Evolutionary conservation across 2,329 filamentous ascomycete species (phyloP), one percentile per base, ranked within the genome.

Genomic region (Cryoendolithus antarcticus): DNA sequence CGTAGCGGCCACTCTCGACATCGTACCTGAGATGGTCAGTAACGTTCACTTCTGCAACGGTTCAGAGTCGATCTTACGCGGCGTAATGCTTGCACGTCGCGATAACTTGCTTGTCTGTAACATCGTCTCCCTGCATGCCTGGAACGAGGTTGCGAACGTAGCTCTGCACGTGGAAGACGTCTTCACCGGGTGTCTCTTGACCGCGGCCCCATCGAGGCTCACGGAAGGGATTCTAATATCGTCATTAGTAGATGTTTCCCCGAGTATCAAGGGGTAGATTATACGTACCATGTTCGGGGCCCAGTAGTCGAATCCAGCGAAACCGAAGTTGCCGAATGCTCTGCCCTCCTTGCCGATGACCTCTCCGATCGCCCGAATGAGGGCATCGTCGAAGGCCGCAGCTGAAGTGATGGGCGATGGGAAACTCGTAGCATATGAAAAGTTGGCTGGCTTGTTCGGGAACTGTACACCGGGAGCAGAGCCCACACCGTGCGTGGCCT

Each of bases 401-500:
- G 69, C 69, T 43, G 75, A 67, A 1, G 69, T 34, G 57, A 82
- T 76, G 0, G 77, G 75, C 49, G 71, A 68, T 0, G 77, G 75
- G 49, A 81, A 81, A 0, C 71, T 75, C 0, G 77, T 81, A 0
- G 76, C 71, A 49, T 69, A 71, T 44, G 63, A 70, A 51, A 67
- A 80, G 11, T 40, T 40, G 38, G 35, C 35, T 2, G 34, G 34
- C 9, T 24, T 9, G 7, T 30, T 34, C 27, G 38, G 35, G 19
- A 40, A 40, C 9, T 37, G 38, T 8, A 40, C 38, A 15, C 38
- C 38, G 4, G 38, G 38, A 6, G 38, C 38, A 11, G 38, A 24
- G 4, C 38, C 38, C 1, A 40, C 38, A 1, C 76, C 75, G 48
- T 77, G 74, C 0, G 76, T 63, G 1, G 68, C 71, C 50, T 74